Base-by-base conservation (phyloP, 1,139 yeast genomes). In the Kodamaea ohmeri region DNA sequence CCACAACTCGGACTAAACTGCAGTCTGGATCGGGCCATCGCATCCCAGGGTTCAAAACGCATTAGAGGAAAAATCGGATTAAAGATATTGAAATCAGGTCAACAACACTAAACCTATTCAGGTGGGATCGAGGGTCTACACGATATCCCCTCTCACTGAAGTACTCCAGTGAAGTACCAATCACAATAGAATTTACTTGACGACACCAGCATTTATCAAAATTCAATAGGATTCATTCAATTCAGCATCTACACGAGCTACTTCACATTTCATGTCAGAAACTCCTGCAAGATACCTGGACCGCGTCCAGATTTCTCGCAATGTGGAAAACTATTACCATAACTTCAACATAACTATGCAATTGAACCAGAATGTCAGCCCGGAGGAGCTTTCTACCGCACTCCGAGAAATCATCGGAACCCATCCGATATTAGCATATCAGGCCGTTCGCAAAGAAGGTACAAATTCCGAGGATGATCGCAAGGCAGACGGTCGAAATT, bases 281-380 rank as follows among this genome's bases (percentile, higher is more conserved):
- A 15, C 18, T 12, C 32, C 32, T 7, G 21, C 18, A 4, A n/a
- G 32, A 4, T 15, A 15, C 21, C 32, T 33, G 25, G 70, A 65
- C 36, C 42, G 57, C 25, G 57, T 48, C 40, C 56, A 58, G 41
- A 49, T 64, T 18, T 54, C 61, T 42, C 49, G 68, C 16, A 57
- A 57, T 24, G 39, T 47, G 4, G 49, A 50, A 26, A 41, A 42
- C 2, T 44, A 44, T 34, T 66, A 61, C 36, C 45, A 61, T 12
- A 65, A 64, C 41, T 61, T 59, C 45, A 57, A 53, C 33, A 39
- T 65, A 12, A 48, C 58, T 2, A 64, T 52, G 2, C 47, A 50
- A 19, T 61, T 60, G 43, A 56, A 49, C 34, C 35, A 40, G 1
- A 41, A 26, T 1, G 38, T 64, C 2, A 42, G 49, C 12, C 40